A percentile compares a stretch with the other conserved stretches of the same genome.
These are phyloP conservation scores for Incumbomyces delicatus DNA, from an alignment of 2,329 filamentous ascomycete species.

Conservation along the genomic window DNA sequence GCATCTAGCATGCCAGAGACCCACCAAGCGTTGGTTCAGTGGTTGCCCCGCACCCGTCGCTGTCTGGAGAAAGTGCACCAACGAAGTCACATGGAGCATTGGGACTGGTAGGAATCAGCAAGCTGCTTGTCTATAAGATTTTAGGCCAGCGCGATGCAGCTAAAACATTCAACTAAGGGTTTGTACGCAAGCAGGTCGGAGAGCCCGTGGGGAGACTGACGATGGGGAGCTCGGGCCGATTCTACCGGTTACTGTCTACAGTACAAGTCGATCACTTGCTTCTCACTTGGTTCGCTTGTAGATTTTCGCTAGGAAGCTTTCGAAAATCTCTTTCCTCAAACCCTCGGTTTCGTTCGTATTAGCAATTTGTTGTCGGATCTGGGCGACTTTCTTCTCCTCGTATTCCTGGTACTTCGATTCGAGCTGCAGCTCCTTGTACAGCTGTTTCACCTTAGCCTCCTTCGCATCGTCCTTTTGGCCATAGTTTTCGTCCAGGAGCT, in stretches of 20 bases:
- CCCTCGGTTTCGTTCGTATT: conserved; percentile 77
- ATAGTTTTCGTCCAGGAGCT: conserved; percentile 84
- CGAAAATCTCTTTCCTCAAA: conserved; percentile 81
- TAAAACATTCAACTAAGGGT: no score
- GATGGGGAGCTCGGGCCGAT: no score
- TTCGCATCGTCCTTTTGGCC: conserved; percentile 77
- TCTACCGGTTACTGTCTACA: no score
- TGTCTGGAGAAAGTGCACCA: background rate
- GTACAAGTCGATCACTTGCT: no score
- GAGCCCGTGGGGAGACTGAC: no score
- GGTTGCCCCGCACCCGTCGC: background rate
- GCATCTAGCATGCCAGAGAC: background rate
- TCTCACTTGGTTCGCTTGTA: conserved; percentile 96
- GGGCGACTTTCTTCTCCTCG: conserved; percentile 76
- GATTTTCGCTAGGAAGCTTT: conserved; percentile 87
- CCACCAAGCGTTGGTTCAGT: no score
- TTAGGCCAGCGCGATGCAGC: no score
- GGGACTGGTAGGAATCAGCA: background rate
- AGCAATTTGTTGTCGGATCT: conserved; percentile 65
- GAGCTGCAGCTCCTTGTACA: conserved; percentile 78
- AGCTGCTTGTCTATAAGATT: background rate
- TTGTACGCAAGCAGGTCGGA: no score
- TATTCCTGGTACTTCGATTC: conserved; percentile 77
- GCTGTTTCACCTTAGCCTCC: conserved; percentile 77
- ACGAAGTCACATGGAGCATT: background rate